These are phyloP conservation scores for Suillus subalutaceus DNA, from an alignment of 768 basidiomycete species.

Conservation along the genomic window DNA sequence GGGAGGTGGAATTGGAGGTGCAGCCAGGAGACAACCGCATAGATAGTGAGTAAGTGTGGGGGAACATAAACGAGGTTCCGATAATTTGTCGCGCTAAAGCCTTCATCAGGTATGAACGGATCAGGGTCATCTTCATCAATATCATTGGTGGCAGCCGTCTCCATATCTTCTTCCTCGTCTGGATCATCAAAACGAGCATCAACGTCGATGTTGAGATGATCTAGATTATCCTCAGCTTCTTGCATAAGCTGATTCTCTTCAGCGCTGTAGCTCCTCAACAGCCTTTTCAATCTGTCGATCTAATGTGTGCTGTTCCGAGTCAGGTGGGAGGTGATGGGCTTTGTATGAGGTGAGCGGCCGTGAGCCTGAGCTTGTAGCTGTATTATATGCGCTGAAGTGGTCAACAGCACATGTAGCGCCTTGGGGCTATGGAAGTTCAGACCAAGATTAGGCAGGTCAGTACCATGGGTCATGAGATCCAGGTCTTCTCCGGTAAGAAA, in stretches of 20 bases:
- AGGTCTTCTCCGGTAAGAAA: neutral
- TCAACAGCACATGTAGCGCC: neutral
- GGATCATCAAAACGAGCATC: neutral
- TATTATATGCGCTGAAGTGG: neutral
- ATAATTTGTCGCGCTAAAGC: neutral
- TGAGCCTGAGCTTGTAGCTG: neutral
- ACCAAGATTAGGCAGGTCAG: neutral
- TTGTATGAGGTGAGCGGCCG: neutral
- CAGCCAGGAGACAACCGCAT: slow-evolving; percentile 29
- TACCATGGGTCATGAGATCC: neutral
- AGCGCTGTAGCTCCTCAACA: too few relatives aligned
- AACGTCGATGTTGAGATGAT: too few relatives aligned
- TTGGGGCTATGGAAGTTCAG: neutral
- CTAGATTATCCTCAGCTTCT: too few relatives aligned
- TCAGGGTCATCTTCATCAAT: neutral
- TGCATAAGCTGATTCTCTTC: too few relatives aligned
- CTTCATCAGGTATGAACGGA: neutral
- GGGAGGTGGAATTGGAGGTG: slow-evolving; percentile 31
- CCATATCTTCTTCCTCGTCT: neutral
- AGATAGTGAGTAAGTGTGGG: slow-evolving; percentile 24
- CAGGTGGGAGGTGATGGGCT: neutral
- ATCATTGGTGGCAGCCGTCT: too few relatives aligned
- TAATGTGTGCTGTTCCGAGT: neutral
- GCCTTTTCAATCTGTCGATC: too few relatives aligned
- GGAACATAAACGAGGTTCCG: slow-evolving; percentile 13